Evolutionary conservation across 2,329 filamentous ascomycete genomes (phyloP).

Genomic region (Cladobotryum protrusum): DNA sequence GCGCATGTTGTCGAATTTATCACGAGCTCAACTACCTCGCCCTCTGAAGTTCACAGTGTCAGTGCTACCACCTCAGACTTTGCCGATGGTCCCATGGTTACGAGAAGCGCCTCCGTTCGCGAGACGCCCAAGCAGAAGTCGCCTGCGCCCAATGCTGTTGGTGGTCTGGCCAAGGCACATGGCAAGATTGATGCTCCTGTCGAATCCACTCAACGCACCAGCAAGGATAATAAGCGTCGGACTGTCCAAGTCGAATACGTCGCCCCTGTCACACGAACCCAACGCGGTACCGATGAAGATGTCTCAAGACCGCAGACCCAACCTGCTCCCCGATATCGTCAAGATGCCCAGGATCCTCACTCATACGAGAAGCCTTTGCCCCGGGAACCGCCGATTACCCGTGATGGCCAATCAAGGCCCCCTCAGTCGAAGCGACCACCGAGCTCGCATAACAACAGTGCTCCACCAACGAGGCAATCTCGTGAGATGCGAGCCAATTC

Average conservation of each 20-base stretch:
- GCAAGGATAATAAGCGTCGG: conserved; percentile 83
- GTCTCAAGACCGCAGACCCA: conserved; percentile 19
- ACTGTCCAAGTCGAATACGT: conserved; percentile 99
- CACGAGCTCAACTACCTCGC: conserved; percentile 86
- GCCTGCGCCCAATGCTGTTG: conserved; percentile 41
- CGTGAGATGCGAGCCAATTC: conserved; percentile 31
- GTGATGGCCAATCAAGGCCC: conserved; percentile 36
- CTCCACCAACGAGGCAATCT: conserved; percentile 18
- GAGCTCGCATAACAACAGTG: conserved; percentile 35
- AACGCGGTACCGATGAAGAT: conserved; percentile 40
- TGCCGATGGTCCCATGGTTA: conserved; percentile 55
- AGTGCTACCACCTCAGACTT: conserved; percentile 56
- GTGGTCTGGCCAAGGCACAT: conserved; percentile 65
- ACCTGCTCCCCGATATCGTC: conserved; percentile 41
- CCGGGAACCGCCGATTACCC: conserved; percentile 46
- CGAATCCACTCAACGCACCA: conserved; percentile 51
- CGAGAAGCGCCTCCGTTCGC: conserved; percentile 87
- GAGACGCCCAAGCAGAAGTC: conserved; percentile 70
- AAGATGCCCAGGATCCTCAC: conserved; percentile 21
- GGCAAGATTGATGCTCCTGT: conserved; percentile 65
- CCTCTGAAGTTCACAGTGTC: conserved; percentile 76
- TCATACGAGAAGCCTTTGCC: conserved; percentile 54
- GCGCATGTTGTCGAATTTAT: conserved; percentile 96
- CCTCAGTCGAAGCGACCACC: conserved; percentile 37
- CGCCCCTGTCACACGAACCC: conserved; percentile 78